These are phyloP conservation scores for Wickerhamomyces hampshirensis DNA, from an alignment of 805 yeast species.

Conservation along the genomic window DNA sequence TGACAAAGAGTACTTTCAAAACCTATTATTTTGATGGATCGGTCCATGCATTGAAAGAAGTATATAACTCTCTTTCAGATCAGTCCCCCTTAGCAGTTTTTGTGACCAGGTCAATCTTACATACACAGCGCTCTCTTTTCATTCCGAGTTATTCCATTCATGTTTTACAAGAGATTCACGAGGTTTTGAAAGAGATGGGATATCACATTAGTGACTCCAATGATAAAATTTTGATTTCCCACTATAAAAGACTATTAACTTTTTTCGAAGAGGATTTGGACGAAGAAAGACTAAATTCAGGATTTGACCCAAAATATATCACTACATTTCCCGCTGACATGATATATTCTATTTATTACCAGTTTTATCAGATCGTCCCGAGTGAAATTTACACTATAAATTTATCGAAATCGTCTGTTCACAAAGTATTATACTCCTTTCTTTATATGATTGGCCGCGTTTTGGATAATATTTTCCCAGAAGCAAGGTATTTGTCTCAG, in stretches of 20 bases:
- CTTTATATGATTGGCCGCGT: conserved; percentile 13
- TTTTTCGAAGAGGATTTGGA: conserved; percentile 9
- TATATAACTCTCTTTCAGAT: conserved; percentile 10
- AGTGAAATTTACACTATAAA: conserved; percentile 14
- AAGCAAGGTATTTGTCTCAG: conserved; percentile 14
- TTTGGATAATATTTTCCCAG: conserved; percentile 24
- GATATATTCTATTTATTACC: conserved; percentile 11
- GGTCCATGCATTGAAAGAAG: conserved; percentile 10
- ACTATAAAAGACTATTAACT: conserved; percentile 5
- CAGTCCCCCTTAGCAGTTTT: conserved; percentile 16
- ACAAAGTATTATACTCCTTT: conserved; percentile 15
- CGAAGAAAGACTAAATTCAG: neutral
- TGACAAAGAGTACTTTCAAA: conserved; percentile 6
- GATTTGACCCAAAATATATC: conserved; percentile 7
- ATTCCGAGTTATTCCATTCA: conserved; percentile 16
- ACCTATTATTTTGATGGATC: conserved; percentile 18
- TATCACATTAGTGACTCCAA: conserved; percentile 5
- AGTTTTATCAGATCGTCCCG: conserved; percentile 18
- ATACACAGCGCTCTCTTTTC: conserved; percentile 12
- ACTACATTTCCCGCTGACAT: conserved; percentile 14
- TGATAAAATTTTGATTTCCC: conserved; percentile 8
- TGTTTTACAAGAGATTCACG: conserved; percentile 15
- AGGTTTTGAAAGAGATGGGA: conserved; percentile 10
- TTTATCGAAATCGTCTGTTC: conserved; percentile 7
- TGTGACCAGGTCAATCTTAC: conserved; percentile 4